phyloP scores from a whole-genome alignment of 345 rosid species.

The Rhodamnia rubescens region DNA sequence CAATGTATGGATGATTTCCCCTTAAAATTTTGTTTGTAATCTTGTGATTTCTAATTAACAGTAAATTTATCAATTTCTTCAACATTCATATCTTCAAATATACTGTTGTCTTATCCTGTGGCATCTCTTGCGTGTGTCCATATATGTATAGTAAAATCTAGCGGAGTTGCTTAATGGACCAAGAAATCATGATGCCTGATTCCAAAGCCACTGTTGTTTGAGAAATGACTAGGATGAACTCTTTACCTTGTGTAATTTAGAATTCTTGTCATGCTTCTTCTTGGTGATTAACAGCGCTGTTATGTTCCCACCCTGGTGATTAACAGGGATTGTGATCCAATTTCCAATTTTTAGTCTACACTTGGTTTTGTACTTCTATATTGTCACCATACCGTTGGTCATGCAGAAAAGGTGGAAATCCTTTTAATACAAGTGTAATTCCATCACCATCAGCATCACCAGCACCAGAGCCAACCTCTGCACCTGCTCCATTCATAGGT shows the following conservation, averaged over 20 bases:
- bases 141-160: background rate
- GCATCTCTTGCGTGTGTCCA: background rate
- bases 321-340: background rate
- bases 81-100: background rate
- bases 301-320: background rate
- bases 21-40: background rate
- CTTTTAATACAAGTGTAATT: conserved; percentile 67
- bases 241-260: background rate
- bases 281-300: background rate
- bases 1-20: background rate
- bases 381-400: background rate
- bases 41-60: background rate
- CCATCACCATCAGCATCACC: conserved; percentile 48
- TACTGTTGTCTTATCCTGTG: background rate
- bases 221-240: background rate
- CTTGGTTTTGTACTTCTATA: background rate
- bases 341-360: background rate
- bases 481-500: conserved; percentile 34
- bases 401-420: conserved; percentile 89
- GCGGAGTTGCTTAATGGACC: background rate
- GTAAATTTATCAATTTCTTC: background rate
- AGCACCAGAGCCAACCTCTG: conserved; percentile 31
- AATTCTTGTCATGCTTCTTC: background rate
- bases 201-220: background rate
- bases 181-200: background rate